Conservation (phyloP, 768 basidiomycete genomes). For the Hericium coralloides region DNA sequence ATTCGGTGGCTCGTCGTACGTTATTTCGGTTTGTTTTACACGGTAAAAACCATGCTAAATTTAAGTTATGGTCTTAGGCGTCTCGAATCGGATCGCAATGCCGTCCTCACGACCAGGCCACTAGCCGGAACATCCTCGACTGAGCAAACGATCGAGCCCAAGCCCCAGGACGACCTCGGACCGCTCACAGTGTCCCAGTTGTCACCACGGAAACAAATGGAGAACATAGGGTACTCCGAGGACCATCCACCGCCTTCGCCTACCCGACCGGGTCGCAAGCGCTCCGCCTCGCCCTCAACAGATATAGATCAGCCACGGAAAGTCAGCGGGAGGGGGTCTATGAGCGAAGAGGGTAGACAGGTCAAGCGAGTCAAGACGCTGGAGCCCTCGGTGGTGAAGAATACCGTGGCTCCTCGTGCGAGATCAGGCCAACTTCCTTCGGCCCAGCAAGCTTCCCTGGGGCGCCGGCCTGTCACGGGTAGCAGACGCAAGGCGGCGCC, state of each 20-base stretch:
- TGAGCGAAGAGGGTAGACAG: conserved; percentile 1
- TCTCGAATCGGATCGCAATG: too few relatives aligned
- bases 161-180: neutral
- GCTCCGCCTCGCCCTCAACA: conserved; percentile 25
- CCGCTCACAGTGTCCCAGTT: conserved; percentile 1
- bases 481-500: neutral
- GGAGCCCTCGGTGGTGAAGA: conserved; percentile 13
- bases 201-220: neutral
- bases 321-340: conserved; percentile 22
- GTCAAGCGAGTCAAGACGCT: conserved; percentile 7
- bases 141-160: too few relatives aligned
- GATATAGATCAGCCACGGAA: conserved; percentile 19
- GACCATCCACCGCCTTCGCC: conserved; percentile 23
- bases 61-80: too few relatives aligned
- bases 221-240: neutral
- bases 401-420: conserved; percentile 6
- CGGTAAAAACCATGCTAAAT: too few relatives aligned
- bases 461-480: conserved; percentile 2
- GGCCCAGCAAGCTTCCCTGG: conserved; percentile 2
- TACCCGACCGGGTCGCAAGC: conserved; percentile 39
- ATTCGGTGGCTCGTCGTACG: too few relatives aligned
- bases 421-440: neutral
- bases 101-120: too few relatives aligned
- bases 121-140: too few relatives aligned
- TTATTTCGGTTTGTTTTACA: too few relatives aligned